A percentile compares a stretch with the other conserved stretches of the same genome.
Evolutionary conservation across 2,329 filamentous ascomycete genomes (phyloP).

Genomic region (Neofusicoccum kwambonambiense): DNA sequence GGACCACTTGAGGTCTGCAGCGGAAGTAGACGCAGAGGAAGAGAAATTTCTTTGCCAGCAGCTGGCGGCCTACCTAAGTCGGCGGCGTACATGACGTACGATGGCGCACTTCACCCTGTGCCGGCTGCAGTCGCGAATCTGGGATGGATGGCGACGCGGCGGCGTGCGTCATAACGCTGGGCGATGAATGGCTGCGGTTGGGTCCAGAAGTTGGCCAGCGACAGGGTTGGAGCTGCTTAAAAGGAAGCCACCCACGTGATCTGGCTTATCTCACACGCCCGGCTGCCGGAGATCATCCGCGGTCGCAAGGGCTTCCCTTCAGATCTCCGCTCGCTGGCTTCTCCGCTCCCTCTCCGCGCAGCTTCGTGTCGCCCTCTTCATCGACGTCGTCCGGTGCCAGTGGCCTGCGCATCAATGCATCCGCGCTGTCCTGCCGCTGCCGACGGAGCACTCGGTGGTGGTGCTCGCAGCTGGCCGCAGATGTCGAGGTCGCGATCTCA

Average conservation of each 20-base stretch:
- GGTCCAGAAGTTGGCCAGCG: not conserved
- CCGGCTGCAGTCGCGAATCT: not conserved
- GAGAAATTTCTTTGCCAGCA: not conserved
- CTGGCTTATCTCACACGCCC: not conserved
- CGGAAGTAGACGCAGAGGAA: too few relatives aligned
- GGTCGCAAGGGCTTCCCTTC: not conserved
- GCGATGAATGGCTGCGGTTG: conserved; percentile 4
- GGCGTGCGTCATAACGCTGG: conserved; percentile 2
- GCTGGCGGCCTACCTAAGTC: not conserved
- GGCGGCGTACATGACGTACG: conserved; percentile 12
- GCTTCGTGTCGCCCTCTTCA: too few relatives aligned
- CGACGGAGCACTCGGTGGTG: too few relatives aligned
- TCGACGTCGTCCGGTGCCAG: too few relatives aligned
- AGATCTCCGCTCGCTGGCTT: not conserved
- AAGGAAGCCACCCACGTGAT: not conserved
- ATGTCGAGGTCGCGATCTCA: not conserved
- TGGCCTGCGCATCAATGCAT: not conserved
- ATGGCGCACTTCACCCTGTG: not conserved
- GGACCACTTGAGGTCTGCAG: too few relatives aligned
- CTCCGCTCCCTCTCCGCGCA: not conserved
- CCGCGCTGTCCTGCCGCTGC: not conserved
- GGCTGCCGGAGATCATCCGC: not conserved
- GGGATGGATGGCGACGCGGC: not conserved
- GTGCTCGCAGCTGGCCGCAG: not conserved
- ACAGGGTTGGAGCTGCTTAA: conserved; percentile 1